Evolutionary conservation across 805 yeast species (phyloP), one percentile per base, ranked within the genome.

Genomic region (Spathaspora gorwiae): DNA sequence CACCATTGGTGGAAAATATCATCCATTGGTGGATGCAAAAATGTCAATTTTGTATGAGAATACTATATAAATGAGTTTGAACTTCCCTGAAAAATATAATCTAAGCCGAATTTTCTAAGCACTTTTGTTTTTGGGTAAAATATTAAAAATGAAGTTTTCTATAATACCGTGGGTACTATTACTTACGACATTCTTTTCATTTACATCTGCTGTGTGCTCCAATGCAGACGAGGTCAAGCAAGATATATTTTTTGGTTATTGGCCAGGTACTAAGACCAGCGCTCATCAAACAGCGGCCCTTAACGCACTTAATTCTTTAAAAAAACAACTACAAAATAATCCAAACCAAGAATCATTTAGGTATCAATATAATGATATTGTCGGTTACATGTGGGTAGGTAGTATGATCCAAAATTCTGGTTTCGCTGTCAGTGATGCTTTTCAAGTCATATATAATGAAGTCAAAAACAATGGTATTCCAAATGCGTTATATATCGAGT

Each of bases 361-460:
- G 12, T 29, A n/a, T 30, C 13, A 8, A 24, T 38, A 40, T 11
- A 48, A 46, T 32, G 42, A 47, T 33, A 35, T 49, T 38, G 40
- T 49, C 11, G 54, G 54, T 24, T 50, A 45, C 31, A 43, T 50
- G 46, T 50, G 54, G 54, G 50, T 46, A 24, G 54, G 54, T 26
- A 48, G 48, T 26, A 48, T 48, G 50, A 46, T 50, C 8, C 52
- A 50, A 35, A 50, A 50, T 39, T 29, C 46, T n/a, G 54, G 50
- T 2, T 48, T 50, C 29, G 39, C 42, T 3, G 13, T 19, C 15
- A 39, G 35, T n/a, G 19, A 32, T 29, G 41, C 41, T 15, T 29
- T 19, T 26, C 34, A 39, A 24, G 41, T 39, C 12, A 32, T 39
- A 15, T 30, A 30, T 24, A 47, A 48, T 29, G 53, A 50, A 39